phyloP scores from a whole-genome alignment of 352 stramenopile genomes.

The Pythium vanterpoolii region DNA sequence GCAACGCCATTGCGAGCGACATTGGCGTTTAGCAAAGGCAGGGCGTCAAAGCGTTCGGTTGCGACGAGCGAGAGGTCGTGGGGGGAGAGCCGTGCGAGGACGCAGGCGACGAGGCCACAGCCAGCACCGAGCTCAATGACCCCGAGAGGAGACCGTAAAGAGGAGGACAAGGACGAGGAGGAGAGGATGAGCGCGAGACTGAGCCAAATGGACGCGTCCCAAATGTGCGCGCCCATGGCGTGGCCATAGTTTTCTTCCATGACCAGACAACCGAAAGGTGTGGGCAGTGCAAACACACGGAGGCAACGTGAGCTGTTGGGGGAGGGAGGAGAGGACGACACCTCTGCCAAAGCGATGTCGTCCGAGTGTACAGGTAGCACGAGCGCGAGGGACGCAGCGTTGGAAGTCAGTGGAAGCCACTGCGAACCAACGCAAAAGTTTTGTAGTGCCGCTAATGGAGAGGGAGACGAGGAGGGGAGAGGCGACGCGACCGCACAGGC shows the following conservation, averaged over 20 bases:
- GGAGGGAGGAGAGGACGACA: background rate
- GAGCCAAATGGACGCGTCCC: conserved; percentile 62
- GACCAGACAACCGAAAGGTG: background rate
- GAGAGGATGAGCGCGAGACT: conserved; percentile 28
- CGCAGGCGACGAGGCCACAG: conserved; percentile 43
- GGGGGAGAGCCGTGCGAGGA: conserved; percentile 15
- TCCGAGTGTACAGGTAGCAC: conserved; percentile 38
- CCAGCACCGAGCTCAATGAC: conserved; percentile 44
- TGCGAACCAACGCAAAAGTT: conserved; percentile 35
- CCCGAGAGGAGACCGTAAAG: background rate
- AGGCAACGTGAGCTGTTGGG: conserved; percentile 12
- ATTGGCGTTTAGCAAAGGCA: conserved; percentile 28
- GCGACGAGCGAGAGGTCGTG: conserved; percentile 17
- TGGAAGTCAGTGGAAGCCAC: conserved; percentile 23
- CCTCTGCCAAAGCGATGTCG: conserved; percentile 13
- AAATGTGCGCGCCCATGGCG: conserved; percentile 62
- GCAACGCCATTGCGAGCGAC: conserved; percentile 24
- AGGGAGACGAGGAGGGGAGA: background rate
- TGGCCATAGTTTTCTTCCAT: conserved; percentile 64
- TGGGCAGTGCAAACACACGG: conserved; percentile 10
- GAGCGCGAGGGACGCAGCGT: conserved; percentile 15
- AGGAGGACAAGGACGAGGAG: background rate
- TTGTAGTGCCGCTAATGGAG: conserved; percentile 20
- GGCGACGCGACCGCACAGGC: background rate
- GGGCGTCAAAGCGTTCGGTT: conserved; percentile 38